Conservation (phyloP, 192 early-diverging fungal species). For the Chytriomyces sp. region DNA sequence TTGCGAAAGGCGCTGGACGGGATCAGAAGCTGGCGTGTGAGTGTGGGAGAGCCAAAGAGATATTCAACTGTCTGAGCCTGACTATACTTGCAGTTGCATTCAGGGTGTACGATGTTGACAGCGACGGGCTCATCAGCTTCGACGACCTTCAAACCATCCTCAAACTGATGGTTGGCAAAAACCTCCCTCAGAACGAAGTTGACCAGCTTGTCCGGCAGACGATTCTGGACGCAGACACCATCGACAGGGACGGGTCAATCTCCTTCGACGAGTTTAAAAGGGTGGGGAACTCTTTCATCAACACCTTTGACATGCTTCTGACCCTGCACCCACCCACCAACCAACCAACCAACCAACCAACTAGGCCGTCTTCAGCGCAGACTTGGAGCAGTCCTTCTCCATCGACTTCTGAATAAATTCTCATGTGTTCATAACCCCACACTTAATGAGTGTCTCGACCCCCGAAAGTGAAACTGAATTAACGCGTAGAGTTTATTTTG, state of each 20-base stretch:
- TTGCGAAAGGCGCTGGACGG: constrained; percentile 42
- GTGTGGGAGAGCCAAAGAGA: constrained; percentile 10
- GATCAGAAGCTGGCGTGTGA: constrained; percentile 55
- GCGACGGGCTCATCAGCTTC: constrained; percentile 51
- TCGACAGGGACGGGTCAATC: constrained; percentile 55
- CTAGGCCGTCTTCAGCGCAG: constrained; percentile 40
- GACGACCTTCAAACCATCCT: constrained; percentile 50
- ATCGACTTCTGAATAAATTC: constrained; percentile 44
- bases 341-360: too few species aligned
- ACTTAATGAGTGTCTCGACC: neutral
- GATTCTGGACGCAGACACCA: constrained; percentile 50
- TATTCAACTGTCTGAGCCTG: too few species aligned
- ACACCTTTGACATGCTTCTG: neutral
- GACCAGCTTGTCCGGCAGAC: constrained; percentile 53
- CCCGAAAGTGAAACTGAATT: neutral
- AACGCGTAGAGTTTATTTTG: too few species aligned
- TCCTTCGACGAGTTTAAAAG: constrained; percentile 56
- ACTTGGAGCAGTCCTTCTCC: constrained; percentile 47
- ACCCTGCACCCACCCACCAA: too few species aligned
- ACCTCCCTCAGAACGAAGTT: constrained; percentile 45
- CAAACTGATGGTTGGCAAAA: constrained; percentile 50
- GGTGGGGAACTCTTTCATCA: neutral
- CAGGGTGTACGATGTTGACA: constrained; percentile 59
- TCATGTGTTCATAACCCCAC: constrained; percentile 25
- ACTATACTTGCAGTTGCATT: constrained; percentile 50